Evolutionary conservation across 495 filamentous ascomycete species (phyloP).

Genomic region (Lophiotrema nucula): DNA sequence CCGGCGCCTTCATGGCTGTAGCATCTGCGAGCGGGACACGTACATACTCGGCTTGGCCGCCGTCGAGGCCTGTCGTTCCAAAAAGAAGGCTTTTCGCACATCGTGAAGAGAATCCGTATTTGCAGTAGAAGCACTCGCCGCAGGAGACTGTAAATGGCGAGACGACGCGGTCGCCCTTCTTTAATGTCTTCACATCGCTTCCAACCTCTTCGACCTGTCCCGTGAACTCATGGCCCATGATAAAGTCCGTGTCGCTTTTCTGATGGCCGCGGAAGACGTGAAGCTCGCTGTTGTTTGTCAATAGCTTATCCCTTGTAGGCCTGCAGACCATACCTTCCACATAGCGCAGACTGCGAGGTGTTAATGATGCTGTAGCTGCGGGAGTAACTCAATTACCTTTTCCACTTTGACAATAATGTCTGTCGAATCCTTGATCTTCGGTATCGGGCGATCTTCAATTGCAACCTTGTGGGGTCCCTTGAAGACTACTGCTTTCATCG

Average conservation of each 20-base stretch:
- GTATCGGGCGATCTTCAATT: slow-evolving; percentile 64
- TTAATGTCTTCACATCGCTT: slow-evolving; percentile 62
- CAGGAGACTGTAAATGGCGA: slow-evolving; percentile 85
- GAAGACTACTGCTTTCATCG: slow-evolving; percentile 72
- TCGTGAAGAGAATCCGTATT: slow-evolving; percentile 73
- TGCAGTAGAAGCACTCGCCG: slow-evolving; percentile 88
- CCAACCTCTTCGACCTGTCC: slow-evolving; percentile 72
- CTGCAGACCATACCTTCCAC: slow-evolving; percentile 65
- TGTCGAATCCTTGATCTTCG: slow-evolving; percentile 63
- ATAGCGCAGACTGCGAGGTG: slow-evolving; percentile 49
- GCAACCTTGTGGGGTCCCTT: slow-evolving; percentile 61
- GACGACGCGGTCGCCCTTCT: slow-evolving; percentile 62
- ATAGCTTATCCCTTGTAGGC: background rate
- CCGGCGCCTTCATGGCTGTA: slow-evolving; percentile 73
- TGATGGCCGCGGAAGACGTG: slow-evolving; percentile 88
- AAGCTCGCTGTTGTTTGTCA: slow-evolving; percentile 62
- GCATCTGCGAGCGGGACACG: slow-evolving; percentile 82
- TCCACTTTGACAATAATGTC: slow-evolving; percentile 85
- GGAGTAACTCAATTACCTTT: slow-evolving; percentile 40
- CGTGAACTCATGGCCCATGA: slow-evolving; percentile 84
- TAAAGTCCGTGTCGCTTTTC: slow-evolving; percentile 59
- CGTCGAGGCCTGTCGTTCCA: slow-evolving; percentile 71
- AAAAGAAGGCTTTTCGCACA: slow-evolving; percentile 76
- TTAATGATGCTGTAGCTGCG: background rate
- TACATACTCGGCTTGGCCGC: slow-evolving; percentile 84